phyloP scores from a whole-genome alignment of 805 yeast genomes.

The Saccharomycopsis sp. region DNA sequence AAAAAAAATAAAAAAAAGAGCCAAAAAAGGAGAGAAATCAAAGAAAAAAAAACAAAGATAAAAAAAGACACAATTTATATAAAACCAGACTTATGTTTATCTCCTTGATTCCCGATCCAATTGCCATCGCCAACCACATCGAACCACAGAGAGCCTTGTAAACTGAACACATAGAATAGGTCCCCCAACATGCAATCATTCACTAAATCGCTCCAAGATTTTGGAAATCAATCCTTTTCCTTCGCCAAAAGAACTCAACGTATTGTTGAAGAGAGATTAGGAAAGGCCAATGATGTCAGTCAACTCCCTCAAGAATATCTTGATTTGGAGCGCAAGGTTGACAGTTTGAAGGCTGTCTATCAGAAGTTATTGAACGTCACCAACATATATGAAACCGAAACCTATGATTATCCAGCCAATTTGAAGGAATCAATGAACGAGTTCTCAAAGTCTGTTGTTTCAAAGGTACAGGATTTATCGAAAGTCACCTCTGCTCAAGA shows the following conservation, averaged over 20 bases:
- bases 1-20: background rate
- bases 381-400: slow-evolving; percentile 58
- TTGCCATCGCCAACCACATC: background rate
- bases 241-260: slow-evolving; percentile 79
- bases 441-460: slow-evolving; percentile 57
- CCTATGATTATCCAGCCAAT: slow-evolving; percentile 78
- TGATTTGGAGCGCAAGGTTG: slow-evolving; percentile 66
- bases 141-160: too few species aligned
- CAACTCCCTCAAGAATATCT: slow-evolving; percentile 79
- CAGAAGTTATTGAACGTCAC: slow-evolving; percentile 48
- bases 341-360: slow-evolving; percentile 64
- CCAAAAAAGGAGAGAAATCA: background rate
- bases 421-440: slow-evolving; percentile 70
- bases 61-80: background rate
- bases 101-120: background rate
- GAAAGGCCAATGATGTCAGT: slow-evolving; percentile 75
- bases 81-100: background rate
- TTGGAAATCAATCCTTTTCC: slow-evolving; percentile 33
- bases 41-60: background rate
- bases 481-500: slow-evolving; percentile 74
- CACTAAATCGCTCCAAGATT: slow-evolving; percentile 20
- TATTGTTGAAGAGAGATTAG: slow-evolving; percentile 70
- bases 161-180: background rate
- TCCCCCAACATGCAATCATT: slow-evolving; percentile 7
- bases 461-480: slow-evolving; percentile 59